phyloP scores from a whole-genome alignment of 345 rosid genomes.

The Excoecaria agallocha region DNA sequence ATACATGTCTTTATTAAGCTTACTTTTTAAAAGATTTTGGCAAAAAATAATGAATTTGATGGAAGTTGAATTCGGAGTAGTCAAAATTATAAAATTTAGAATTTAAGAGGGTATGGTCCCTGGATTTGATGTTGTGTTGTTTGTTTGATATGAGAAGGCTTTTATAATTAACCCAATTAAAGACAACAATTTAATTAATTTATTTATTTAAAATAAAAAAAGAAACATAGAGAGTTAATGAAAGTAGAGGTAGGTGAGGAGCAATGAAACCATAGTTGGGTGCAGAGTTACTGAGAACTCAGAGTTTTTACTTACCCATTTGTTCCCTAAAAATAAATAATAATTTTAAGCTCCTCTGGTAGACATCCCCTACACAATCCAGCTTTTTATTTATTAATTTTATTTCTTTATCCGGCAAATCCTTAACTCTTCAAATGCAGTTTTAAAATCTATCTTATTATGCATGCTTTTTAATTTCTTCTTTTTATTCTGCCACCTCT shows the following conservation, averaged over 20 bases:
- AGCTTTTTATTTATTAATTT: no score
- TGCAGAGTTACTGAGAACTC: background rate
- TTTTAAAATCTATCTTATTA: no score
- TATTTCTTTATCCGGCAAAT: no score
- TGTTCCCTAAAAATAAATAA: background rate
- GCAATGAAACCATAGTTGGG: background rate
- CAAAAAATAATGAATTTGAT: no score
- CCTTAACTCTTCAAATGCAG: no score
- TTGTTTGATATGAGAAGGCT: background rate
- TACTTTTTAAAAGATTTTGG: no score
- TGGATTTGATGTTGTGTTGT: background rate
- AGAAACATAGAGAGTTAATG: background rate
- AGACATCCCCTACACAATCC: background rate
- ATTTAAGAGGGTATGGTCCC: background rate
- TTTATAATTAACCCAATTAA: background rate
- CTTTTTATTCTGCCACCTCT: no score
- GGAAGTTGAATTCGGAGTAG: no score
- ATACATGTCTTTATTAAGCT: no score
- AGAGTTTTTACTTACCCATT: constrained; percentile 6
- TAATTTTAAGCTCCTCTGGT: background rate
- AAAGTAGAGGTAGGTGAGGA: background rate
- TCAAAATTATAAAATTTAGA: no score
- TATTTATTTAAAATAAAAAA: no score
- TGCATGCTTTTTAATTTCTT: no score
- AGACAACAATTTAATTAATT: background rate